These are phyloP conservation scores for Xylaria sp. DNA, from an alignment of 2,329 filamentous ascomycete genomes.

Conservation along the genomic window DNA sequence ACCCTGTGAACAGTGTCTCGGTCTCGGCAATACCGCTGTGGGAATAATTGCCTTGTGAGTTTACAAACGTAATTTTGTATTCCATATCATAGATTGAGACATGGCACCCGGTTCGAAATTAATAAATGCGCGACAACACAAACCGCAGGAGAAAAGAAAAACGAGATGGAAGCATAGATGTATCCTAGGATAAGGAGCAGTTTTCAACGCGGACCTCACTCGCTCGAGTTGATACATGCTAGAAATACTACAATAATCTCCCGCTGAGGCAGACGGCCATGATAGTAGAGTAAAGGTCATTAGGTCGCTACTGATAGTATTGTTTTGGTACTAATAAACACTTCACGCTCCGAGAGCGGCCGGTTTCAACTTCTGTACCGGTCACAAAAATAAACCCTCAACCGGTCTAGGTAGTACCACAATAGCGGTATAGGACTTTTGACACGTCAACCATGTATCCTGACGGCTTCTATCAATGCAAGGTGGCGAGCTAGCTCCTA, in stretches of 20 bases:
- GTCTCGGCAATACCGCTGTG: conserved; percentile 1
- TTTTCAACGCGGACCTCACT: background rate
- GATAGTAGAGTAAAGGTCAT: background rate
- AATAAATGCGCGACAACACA: background rate
- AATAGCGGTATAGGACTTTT: background rate
- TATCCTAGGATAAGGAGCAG: no score
- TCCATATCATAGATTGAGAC: background rate
- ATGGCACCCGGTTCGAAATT: background rate
- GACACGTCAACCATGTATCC: background rate
- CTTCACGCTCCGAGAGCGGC: background rate
- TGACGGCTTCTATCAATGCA: background rate
- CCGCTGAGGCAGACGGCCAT: background rate
- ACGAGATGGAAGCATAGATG: background rate
- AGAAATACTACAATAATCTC: background rate
- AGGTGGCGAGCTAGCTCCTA: background rate
- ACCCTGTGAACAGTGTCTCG: background rate
- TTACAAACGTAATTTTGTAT: background rate
- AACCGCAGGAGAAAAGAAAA: conserved; percentile 1
- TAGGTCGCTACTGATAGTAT: background rate
- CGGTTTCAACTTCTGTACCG: background rate
- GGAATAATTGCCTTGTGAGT: background rate
- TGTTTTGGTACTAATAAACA: background rate
- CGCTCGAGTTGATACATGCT: background rate
- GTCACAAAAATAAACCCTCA: background rate
- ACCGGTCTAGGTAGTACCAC: background rate